Evolutionary conservation across 495 filamentous ascomycete species (phyloP).

Genomic region (Hypoxylon lenormandii): DNA sequence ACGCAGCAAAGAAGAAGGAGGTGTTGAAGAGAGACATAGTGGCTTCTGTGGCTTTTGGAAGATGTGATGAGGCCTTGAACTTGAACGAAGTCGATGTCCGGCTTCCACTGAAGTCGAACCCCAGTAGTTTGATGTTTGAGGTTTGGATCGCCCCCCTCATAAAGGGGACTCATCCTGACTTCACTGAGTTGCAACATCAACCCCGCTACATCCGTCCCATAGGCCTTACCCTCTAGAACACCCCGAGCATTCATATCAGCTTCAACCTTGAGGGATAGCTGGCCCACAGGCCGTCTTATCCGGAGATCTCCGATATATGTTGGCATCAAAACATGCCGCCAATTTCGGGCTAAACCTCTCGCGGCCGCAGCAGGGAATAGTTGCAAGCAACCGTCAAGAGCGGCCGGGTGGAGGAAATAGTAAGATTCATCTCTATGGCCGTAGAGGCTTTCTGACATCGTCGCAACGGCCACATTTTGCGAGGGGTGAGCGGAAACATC

Average conservation of each 20-base stretch:
- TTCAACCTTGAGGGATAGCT: slow-evolving; percentile 9
- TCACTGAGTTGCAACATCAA: no score
- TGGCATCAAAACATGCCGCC: slow-evolving; percentile 45
- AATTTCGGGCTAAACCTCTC: slow-evolving; percentile 41
- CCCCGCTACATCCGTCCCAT: no score
- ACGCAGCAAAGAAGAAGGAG: no score
- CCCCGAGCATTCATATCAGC: slow-evolving; percentile 20
- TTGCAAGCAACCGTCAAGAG: slow-evolving; percentile 59
- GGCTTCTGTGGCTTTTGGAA: no score
- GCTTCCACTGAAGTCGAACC: slow-evolving; percentile 20
- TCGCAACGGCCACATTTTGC: neutral
- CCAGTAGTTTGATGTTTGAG: slow-evolving; percentile 39
- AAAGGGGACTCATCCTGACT: no score
- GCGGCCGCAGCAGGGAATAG: slow-evolving; percentile 47
- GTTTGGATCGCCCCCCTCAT: slow-evolving; percentile 37
- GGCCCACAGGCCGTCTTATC: slow-evolving; percentile 13
- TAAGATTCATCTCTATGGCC: slow-evolving; percentile 28
- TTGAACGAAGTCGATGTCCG: no score
- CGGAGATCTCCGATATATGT: slow-evolving; percentile 53
- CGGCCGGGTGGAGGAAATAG: slow-evolving; percentile 55
- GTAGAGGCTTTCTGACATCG: neutral
- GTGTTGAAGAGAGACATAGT: no score
- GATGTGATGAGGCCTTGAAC: no score
- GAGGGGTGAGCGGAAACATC: neutral
- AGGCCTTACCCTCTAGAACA: slow-evolving; percentile 30